Conservation (phyloP, 176 grass and related monocot species). For the Bothriochloa decipiens region DNA sequence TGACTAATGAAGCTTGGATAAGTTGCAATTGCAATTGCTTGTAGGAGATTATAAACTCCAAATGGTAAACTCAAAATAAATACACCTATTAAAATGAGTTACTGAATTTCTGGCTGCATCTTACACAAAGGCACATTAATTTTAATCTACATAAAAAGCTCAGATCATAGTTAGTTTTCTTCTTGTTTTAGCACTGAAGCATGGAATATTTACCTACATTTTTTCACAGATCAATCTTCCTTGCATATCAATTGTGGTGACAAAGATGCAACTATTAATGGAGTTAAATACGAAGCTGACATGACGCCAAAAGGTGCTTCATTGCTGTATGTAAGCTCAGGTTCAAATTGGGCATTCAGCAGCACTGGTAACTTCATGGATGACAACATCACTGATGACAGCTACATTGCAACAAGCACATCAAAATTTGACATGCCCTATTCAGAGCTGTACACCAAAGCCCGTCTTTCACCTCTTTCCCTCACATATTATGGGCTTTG, state of each 20-base stretch:
- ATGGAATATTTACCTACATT: constrained; percentile 15
- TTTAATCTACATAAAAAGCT: not conserved
- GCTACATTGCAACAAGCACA: constrained; percentile 63
- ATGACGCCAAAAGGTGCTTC: constrained; percentile 64
- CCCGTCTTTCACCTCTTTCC: constrained; percentile 84
- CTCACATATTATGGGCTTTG: constrained; percentile 94
- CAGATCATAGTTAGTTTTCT: not conserved
- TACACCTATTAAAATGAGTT: not conserved
- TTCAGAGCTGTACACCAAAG: constrained; percentile 71
- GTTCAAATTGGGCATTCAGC: constrained; percentile 89
- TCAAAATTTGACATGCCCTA: constrained; percentile 59
- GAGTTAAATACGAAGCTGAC: constrained; percentile 76
- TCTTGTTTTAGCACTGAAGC: constrained; percentile 16
- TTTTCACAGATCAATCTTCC: constrained; percentile 56
- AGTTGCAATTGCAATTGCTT: constrained; percentile 26
- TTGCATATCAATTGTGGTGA: constrained; percentile 92
- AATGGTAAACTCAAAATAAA: constrained; percentile 18
- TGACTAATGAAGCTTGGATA: not conserved
- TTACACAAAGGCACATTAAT: constrained; percentile 1
- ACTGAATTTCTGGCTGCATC: not conserved
- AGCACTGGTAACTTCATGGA: constrained; percentile 95
- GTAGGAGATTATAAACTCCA: constrained; percentile 5
- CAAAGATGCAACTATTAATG: constrained; percentile 62
- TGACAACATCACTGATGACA: constrained; percentile 68
- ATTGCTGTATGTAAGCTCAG: constrained; percentile 45